Percentiles rank a stretch among this genome's conserved stretches.
Conservation (phyloP, 805 yeast species). For the Metschnikowia henanensis region DNA sequence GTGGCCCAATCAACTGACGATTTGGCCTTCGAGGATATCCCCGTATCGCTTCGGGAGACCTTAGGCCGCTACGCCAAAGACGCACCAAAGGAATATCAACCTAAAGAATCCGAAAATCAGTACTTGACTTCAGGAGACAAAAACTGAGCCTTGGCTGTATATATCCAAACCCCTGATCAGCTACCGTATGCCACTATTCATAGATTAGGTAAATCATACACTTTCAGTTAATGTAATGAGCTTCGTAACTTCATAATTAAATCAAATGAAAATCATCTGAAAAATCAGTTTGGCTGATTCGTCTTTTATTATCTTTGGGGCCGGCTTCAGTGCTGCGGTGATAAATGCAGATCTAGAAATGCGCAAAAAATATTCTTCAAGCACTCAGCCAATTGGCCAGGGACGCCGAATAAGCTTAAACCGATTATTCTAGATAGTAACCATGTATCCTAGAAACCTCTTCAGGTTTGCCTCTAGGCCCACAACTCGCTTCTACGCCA, state of each 20-base stretch:
- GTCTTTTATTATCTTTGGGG: no score
- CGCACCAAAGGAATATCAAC: constrained; percentile 49
- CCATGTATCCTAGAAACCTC: constrained; percentile 3
- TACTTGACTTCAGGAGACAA: constrained; percentile 1
- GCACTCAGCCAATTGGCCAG: not conserved
- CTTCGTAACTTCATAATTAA: no score
- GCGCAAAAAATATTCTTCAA: not conserved
- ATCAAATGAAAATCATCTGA: no score
- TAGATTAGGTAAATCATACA: no score
- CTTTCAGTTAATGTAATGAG: no score
- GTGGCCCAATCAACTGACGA: constrained; percentile 66
- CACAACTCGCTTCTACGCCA: constrained; percentile 6
- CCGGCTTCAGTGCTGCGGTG: not conserved
- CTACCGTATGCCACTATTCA: no score
- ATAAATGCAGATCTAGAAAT: not conserved
- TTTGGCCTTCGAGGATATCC: constrained; percentile 66
- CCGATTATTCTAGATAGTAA: not conserved
- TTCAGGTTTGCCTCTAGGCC: not conserved
- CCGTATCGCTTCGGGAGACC: constrained; percentile 48
- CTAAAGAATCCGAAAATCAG: constrained; percentile 11
- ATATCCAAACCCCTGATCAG: no score
- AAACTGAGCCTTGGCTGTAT: not conserved
- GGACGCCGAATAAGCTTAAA: not conserved
- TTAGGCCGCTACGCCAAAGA: constrained; percentile 71
- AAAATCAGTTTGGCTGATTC: no score